Percentiles rank a stretch among this genome's conserved stretches.
Evolutionary conservation across 2,329 filamentous ascomycete species (phyloP).

Genomic region (Pseudogymnoascus sp.): DNA sequence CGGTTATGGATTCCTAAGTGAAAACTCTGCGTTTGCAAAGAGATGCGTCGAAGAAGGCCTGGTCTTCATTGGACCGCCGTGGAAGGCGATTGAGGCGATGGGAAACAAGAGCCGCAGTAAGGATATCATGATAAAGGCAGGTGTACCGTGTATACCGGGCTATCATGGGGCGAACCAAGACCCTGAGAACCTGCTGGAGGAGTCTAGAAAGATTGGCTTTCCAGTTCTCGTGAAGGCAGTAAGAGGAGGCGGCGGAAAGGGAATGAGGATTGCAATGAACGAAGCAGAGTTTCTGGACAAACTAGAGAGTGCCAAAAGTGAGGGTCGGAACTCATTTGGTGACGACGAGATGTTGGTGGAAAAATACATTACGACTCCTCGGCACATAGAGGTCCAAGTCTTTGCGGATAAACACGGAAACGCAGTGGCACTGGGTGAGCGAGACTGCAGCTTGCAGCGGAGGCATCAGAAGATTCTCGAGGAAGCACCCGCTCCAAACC

Average conservation of each 20-base stretch:
- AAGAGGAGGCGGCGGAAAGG: conserved; percentile 75
- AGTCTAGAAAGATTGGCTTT: conserved; percentile 64
- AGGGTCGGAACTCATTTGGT: conserved; percentile 73
- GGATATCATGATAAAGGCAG: conserved; percentile 92
- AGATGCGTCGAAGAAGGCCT: conserved; percentile 84
- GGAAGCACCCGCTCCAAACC: conserved; percentile 71
- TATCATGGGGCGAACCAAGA: conserved; percentile 87
- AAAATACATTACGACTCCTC: conserved; percentile 68
- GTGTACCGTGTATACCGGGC: conserved; percentile 90
- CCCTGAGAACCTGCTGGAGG: conserved; percentile 48
- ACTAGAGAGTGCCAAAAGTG: conserved; percentile 63
- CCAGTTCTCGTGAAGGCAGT: conserved; percentile 75
- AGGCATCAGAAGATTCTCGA: conserved; percentile 88
- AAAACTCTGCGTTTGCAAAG: conserved; percentile 85
- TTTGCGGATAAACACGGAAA: conserved; percentile 76
- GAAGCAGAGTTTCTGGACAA: conserved; percentile 63
- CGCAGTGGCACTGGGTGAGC: conserved; percentile 76
- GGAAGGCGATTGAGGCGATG: conserved; percentile 77
- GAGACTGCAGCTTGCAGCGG: conserved; percentile 81
- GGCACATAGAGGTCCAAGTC: conserved; percentile 85
- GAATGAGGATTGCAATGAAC: conserved; percentile 66
- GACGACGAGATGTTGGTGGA: conserved; percentile 81
- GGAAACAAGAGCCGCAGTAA: conserved; percentile 90
- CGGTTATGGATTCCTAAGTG: conserved; percentile 90
- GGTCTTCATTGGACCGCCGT: conserved; percentile 88